A percentile compares a stretch with the other conserved stretches of the same genome.
These are phyloP conservation scores for Corchorus olitorius DNA, from an alignment of 345 rosid genomes.

Conservation along the genomic window DNA sequence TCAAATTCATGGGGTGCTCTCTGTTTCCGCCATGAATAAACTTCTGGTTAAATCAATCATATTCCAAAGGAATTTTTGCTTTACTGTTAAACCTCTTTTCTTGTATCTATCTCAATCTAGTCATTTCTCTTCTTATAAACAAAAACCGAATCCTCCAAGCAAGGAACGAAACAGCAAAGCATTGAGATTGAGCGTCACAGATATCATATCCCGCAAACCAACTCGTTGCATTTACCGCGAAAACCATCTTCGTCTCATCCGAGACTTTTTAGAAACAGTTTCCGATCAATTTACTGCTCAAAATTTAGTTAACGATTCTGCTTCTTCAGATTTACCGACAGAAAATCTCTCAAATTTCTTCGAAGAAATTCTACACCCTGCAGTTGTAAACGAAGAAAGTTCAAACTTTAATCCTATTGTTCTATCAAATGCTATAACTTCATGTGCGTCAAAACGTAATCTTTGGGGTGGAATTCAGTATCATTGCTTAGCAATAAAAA, in stretches of 20 bases:
- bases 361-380: conserved; percentile 32
- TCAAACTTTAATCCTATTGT: conserved; percentile 32
- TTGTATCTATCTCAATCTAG: conserved; percentile 21
- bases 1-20: conserved; percentile 3
- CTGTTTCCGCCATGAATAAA: background rate
- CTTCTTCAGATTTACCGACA: conserved; percentile 11
- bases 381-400: conserved; percentile 21
- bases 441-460: conserved; percentile 51
- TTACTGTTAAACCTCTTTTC: conserved; percentile 1
- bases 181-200: conserved; percentile 48
- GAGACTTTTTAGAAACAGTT: conserved; percentile 47
- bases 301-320: conserved; percentile 14
- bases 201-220: conserved; percentile 45
- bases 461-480: conserved; percentile 54
- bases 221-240: conserved; percentile 14
- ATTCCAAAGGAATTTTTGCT: background rate
- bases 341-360: conserved; percentile 33
- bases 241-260: conserved; percentile 57
- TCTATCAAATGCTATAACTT: conserved; percentile 63
- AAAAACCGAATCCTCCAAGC: conserved; percentile 18
- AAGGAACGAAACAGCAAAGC: conserved; percentile 35
- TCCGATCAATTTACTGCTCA: conserved; percentile 28
- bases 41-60: background rate
- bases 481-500: conserved; percentile 58
- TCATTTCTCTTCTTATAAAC: conserved; percentile 36